Conservation (phyloP, 75 land plant species). For the Selaginella moellendorffii region DNA sequence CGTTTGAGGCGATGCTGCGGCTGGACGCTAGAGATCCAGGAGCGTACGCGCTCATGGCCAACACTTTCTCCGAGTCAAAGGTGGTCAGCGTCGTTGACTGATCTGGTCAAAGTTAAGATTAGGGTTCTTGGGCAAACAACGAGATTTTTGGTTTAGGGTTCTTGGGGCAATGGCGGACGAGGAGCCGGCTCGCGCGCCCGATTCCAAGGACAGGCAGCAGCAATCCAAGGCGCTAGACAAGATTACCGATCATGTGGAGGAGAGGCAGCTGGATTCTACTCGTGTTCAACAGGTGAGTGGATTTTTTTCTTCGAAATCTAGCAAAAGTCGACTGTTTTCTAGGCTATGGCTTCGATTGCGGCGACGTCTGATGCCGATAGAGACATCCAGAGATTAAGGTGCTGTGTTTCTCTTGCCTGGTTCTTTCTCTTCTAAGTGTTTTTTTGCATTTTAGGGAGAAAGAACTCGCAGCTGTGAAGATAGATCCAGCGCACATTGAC, state of each 20-base stretch:
- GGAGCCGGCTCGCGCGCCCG: conserved; percentile 14
- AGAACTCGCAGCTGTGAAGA: conserved; percentile 90
- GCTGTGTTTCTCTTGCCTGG: neutral
- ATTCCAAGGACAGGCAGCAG: conserved; percentile 84
- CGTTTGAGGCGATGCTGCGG: too few relatives aligned
- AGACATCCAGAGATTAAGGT: conserved; percentile 66
- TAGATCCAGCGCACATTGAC: conserved; percentile 68
- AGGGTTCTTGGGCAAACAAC: too few relatives aligned
- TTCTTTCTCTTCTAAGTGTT: neutral
- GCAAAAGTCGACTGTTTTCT: neutral
- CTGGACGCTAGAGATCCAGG: too few relatives aligned
- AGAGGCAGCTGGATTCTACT: conserved; percentile 82
- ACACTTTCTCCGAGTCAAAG: too few relatives aligned
- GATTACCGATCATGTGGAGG: conserved; percentile 92
- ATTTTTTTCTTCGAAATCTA: neutral
- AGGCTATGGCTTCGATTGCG: conserved; percentile 93
- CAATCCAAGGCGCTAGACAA: conserved; percentile 93
- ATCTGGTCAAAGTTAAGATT: too few relatives aligned
- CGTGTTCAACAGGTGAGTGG: conserved; percentile 64
- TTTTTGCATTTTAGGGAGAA: conserved; percentile 46
- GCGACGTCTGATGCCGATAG: conserved; percentile 54
- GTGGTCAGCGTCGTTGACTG: too few relatives aligned
- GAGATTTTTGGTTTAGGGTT: neutral
- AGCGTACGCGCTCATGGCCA: too few relatives aligned
- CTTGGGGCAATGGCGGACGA: conserved; percentile 21